phyloP scores from a whole-genome alignment of 1,284 basidiomycete genomes.

The Afroboletus lepidellus region DNA sequence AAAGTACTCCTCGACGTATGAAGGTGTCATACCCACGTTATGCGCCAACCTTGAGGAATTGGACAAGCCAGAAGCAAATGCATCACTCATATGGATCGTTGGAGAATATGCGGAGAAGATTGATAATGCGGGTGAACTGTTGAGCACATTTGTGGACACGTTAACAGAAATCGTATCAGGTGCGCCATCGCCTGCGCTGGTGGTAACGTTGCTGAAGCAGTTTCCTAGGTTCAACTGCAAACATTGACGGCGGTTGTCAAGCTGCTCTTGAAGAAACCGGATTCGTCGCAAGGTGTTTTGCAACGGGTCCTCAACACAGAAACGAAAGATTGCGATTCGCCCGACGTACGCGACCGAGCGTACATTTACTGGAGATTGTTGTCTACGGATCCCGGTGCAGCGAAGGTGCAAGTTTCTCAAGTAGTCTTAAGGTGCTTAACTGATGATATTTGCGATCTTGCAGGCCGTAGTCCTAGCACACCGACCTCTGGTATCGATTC shows the following conservation, averaged over 20 bases:
- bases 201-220: constrained; percentile 24
- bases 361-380: constrained; percentile 99
- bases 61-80: constrained; percentile 95
- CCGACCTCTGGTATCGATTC: constrained; percentile 91
- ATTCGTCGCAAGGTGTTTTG: constrained; percentile 90
- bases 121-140: constrained; percentile 92
- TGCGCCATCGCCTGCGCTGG: no score
- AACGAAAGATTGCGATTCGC: constrained; percentile 95
- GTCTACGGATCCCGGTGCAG: constrained; percentile 90
- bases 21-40: constrained; percentile 89
- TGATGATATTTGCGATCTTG: constrained; percentile 3
- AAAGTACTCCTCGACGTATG: constrained; percentile 94
- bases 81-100: constrained; percentile 97
- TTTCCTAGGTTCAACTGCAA: constrained; percentile 89
- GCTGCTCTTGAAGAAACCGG: constrained; percentile 89
- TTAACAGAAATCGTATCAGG: constrained; percentile 91
- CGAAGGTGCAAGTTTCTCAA: constrained; percentile 61
- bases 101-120: constrained; percentile 97
- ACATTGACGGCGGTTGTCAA: constrained; percentile 96
- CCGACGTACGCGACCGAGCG: constrained; percentile 93
- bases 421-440: background rate
- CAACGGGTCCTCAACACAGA: constrained; percentile 99
- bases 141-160: constrained; percentile 93
- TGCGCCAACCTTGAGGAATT: constrained; percentile 91
- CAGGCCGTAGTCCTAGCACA: constrained; percentile 89